Conservation (phyloP, 148 eudicot species). For the Camellia granthamiana region DNA sequence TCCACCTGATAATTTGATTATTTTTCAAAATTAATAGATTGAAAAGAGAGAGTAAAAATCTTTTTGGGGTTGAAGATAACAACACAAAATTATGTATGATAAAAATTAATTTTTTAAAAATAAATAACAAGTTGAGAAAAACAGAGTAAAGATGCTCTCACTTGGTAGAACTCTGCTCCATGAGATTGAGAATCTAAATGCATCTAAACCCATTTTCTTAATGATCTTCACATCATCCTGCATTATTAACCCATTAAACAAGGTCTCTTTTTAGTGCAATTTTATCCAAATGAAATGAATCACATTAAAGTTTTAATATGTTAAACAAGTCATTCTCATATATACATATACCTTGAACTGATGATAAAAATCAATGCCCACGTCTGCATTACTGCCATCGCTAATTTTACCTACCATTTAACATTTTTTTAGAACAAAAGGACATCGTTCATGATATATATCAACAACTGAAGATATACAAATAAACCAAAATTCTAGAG, state of each 20-base stretch:
- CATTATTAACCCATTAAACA: conserved; percentile 1
- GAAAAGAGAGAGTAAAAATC: no score
- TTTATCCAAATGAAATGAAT: no score
- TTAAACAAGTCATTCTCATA: no score
- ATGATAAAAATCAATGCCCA: neutral
- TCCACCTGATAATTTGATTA: conserved; percentile 32
- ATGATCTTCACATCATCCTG: conserved; percentile 37
- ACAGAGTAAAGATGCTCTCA: conserved; percentile 4
- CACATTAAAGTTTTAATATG: neutral
- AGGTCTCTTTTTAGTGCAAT: no score
- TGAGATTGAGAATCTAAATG: conserved; percentile 36
- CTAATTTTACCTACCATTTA: neutral
- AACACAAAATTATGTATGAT: no score
- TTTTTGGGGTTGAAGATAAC: no score
- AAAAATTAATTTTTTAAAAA: neutral
- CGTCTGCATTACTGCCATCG: neutral
- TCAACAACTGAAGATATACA: no score
- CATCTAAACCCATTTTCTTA: conserved; percentile 33
- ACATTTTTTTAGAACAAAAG: no score
- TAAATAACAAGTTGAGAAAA: no score
- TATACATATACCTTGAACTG: neutral
- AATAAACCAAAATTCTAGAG: no score
- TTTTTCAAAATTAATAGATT: neutral
- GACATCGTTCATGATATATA: no score
- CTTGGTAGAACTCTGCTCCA: conserved; percentile 37